These are phyloP conservation scores for Haematococcus lacustris DNA, from an alignment of 139 green algal species.

Conservation along the genomic window DNA sequence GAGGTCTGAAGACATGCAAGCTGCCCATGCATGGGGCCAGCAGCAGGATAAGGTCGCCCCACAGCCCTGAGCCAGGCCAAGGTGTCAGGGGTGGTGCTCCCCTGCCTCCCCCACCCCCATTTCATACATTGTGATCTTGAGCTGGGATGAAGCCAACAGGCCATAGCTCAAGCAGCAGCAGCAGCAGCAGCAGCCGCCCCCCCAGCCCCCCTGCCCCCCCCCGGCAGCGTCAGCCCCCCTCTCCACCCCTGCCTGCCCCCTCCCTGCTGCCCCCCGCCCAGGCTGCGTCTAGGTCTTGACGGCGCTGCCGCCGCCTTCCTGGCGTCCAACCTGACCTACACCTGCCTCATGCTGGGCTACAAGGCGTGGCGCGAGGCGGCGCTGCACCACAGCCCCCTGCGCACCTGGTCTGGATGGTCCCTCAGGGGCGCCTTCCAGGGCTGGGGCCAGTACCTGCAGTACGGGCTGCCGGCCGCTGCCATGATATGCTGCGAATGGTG, in stretches of 20 bases:
- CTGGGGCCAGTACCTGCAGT: slow-evolving; percentile 39
- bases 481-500: slow-evolving; percentile 31
- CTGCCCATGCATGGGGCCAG: not conserved
- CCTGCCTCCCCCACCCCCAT: too few relatives aligned
- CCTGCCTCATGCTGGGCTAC: slow-evolving; percentile 9
- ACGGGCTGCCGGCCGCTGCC: slow-evolving; percentile 28
- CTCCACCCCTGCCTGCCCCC: not conserved
- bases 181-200: not conserved
- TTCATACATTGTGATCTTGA: not conserved
- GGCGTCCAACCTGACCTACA: slow-evolving; percentile 15
- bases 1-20: not conserved
- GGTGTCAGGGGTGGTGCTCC: too few relatives aligned
- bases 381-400: not conserved
- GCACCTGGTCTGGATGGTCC: slow-evolving; percentile 16
- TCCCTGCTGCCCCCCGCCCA: too few relatives aligned
- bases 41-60: too few relatives aligned
- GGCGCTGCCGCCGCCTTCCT: slow-evolving; percentile 55
- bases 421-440: slow-evolving; percentile 8
- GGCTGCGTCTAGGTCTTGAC: slow-evolving; percentile 36
- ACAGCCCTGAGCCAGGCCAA: too few relatives aligned
- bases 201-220: not conserved
- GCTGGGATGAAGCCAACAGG: not conserved
- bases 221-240: not conserved
- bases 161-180: not conserved
- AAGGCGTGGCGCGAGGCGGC: slow-evolving; percentile 6